Conservation (phyloP, 805 yeast species). For the Kazachstania taianensis region DNA sequence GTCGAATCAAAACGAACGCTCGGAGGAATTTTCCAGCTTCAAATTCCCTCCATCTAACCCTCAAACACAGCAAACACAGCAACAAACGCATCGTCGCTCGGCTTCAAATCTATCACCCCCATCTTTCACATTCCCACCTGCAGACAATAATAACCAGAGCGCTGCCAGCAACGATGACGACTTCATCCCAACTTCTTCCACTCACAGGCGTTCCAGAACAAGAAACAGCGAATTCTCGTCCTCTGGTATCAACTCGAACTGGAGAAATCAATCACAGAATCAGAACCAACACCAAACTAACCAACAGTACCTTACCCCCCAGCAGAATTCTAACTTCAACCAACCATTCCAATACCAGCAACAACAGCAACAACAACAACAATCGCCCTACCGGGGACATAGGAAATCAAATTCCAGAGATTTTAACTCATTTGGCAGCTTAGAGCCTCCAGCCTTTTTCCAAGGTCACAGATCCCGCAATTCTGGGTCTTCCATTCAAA, state of each 20-base stretch:
- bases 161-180: constrained; percentile 20
- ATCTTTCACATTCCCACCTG: constrained; percentile 42
- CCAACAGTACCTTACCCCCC: constrained; percentile 4
- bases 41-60: constrained; percentile 30
- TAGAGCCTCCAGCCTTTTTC: constrained; percentile 35
- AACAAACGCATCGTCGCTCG: constrained; percentile 13
- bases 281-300: constrained; percentile 18
- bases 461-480: constrained; percentile 70
- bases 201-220: constrained; percentile 25
- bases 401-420: constrained; percentile 22
- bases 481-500: constrained; percentile 58
- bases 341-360: constrained; percentile 5
- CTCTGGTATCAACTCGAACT: constrained; percentile 43
- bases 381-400: constrained; percentile 28
- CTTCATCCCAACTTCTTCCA: constrained; percentile 20
- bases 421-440: constrained; percentile 15
- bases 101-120: constrained; percentile 34
- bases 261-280: constrained; percentile 45
- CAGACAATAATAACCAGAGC: not conserved
- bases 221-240: constrained; percentile 18
- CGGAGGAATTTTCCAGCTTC: constrained; percentile 15
- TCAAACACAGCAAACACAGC: constrained; percentile 6
- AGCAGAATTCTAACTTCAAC: constrained; percentile 1
- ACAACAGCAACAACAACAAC: constrained; percentile 9
- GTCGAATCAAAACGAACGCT: not conserved